Evolutionary conservation across 805 yeast species (phyloP).

Genomic region (Dipodascopsis tothii): DNA sequence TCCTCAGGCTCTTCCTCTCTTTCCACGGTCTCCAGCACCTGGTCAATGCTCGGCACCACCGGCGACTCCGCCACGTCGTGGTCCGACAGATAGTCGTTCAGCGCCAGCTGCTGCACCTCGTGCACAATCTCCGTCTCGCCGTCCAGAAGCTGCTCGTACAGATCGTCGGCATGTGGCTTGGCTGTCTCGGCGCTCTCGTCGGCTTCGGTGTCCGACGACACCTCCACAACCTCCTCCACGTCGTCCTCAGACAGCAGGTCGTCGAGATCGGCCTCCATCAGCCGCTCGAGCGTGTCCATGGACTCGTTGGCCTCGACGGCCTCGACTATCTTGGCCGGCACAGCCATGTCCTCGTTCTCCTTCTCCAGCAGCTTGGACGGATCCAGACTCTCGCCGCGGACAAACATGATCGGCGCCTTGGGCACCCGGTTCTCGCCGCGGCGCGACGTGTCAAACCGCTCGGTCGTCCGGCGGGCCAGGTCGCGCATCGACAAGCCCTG

Average conservation of each 20-base stretch:
- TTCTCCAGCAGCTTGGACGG: too few species aligned
- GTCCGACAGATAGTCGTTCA: conserved; percentile 4
- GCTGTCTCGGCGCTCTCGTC: too few species aligned
- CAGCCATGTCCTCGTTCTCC: too few species aligned
- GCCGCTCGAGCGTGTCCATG: too few species aligned
- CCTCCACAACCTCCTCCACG: too few species aligned
- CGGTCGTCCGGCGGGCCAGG: neutral
- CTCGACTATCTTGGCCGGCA: too few species aligned
- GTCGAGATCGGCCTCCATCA: neutral
- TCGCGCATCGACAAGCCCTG: neutral
- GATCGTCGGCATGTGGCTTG: neutral
- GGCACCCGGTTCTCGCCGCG: neutral
- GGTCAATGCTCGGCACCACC: neutral
- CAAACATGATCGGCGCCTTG: conserved; percentile 3
- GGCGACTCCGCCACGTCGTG: neutral
- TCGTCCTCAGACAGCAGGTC: neutral
- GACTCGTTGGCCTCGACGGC: too few species aligned
- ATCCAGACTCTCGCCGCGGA: conserved; percentile 5
- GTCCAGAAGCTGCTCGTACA: conserved; percentile 14
- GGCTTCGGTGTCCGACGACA: neutral
- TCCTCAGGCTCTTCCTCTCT: neutral
- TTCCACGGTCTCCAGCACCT: neutral
- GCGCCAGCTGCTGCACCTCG: conserved; percentile 6
- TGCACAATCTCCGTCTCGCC: conserved; percentile 19
- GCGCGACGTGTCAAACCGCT: too few species aligned